Base-by-base conservation (phyloP, 148 eudicot species). In the Rhododendron mucronatum region DNA sequence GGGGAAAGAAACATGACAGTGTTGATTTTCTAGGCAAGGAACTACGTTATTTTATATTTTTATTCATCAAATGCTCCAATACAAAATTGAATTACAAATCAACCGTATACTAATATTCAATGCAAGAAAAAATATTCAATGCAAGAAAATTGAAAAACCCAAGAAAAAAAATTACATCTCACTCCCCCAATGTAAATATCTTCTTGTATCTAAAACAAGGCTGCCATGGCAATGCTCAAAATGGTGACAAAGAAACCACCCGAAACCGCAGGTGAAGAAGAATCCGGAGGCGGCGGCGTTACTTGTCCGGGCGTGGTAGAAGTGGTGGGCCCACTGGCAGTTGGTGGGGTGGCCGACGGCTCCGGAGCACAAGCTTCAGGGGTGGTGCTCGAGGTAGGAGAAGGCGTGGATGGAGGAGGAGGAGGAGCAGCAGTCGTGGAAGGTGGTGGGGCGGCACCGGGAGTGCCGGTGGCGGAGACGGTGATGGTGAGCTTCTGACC, bases 401-500 rank as follows among this genome's bases (percentile, higher is more conserved):
- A 81, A 81, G 84, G 78, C 8, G 75, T 50, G 8, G 84, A 20
- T 10, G 84, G 47, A 75, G 79, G 79, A 39, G 37, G 65, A 41
- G 84, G 69, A 61, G 85, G 59, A 23, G 69, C 59, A 7, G n/a
- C 18, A 1, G 76, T 12, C 0, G 76, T 44, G 80, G 86, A 2
- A 39, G 78, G 23, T 3, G 88, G 82, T 35, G 88, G 82, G 50
- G 65, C 73, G 9, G 88, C 63, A 6, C 61, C 15, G 1, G 83
- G 55, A 47, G 88, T 76, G 15, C 18, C 78, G n/a, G 23, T 20
- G 9, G 28, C 30, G 0, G 84, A 59, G 84, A 87, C 88, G 1
- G 78, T 87, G 39, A 87, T 48, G 39, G 83, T 8, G 35, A 87
- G 83, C 33, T 78, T 83, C 79, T 87, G 88, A 1, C 86, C 88